These are phyloP conservation scores for Calocybe gangraenosa DNA, from an alignment of 768 basidiomycete genomes.

Conservation along the genomic window DNA sequence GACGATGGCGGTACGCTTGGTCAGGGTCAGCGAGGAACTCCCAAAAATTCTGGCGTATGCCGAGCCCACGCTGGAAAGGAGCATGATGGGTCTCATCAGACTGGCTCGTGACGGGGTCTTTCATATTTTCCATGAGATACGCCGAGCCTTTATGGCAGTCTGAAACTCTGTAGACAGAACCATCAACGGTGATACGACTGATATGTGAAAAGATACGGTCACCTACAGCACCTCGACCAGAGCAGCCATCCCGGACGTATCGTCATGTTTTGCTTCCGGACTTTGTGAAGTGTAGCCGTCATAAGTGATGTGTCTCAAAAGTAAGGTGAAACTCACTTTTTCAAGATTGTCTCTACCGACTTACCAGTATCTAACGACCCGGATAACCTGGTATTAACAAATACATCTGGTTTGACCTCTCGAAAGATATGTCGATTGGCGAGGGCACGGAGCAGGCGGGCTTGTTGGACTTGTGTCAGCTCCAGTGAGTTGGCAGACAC, in stretches of 20 bases:
- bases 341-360: background rate
- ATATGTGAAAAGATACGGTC: background rate
- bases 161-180: background rate
- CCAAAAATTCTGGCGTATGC: background rate
- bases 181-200: background rate
- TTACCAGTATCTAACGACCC: background rate
- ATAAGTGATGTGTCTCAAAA: background rate
- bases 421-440: too few relatives aligned
- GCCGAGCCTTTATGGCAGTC: background rate
- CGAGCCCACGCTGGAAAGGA: background rate
- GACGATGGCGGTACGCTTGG: background rate
- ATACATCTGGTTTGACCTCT: too few relatives aligned
- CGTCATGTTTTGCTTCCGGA: background rate
- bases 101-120: background rate
- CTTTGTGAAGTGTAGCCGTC: background rate
- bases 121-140: background rate
- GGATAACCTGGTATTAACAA: background rate
- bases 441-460: slow-evolving; percentile 27
- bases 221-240: background rate
- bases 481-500: slow-evolving; percentile 13
- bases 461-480: background rate
- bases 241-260: background rate
- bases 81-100: background rate
- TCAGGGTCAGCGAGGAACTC: background rate
- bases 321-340: background rate